Evolutionary conservation across 345 rosid genomes (phyloP).

Genomic region (Citrus unshiu): DNA sequence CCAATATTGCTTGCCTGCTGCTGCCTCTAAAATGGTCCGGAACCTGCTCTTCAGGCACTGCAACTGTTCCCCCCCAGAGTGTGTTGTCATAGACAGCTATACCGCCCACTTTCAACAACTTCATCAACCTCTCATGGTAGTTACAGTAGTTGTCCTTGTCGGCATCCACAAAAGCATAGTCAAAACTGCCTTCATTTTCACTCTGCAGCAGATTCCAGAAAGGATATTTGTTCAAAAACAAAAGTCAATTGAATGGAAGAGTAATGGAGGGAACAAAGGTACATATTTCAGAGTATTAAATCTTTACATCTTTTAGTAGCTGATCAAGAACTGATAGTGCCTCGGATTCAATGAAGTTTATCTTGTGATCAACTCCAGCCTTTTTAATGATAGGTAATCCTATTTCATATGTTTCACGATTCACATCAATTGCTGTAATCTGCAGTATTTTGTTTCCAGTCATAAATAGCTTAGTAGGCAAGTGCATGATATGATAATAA

Average conservation of each 20-base stretch:
- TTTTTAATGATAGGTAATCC: constrained; percentile 56
- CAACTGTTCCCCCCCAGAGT: constrained; percentile 49
- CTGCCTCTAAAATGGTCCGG: constrained; percentile 12
- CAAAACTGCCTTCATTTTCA: constrained; percentile 35
- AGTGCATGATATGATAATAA: too few species aligned
- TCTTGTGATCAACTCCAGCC: constrained; percentile 54
- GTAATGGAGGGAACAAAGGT: background rate
- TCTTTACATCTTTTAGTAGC: constrained; percentile 36
- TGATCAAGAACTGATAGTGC: constrained; percentile 38
- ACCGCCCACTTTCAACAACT: constrained; percentile 55
- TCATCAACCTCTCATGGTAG: constrained; percentile 60
- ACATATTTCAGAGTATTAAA: background rate
- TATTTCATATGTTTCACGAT: constrained; percentile 38
- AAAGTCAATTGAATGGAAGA: background rate
- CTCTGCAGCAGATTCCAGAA: constrained; percentile 21
- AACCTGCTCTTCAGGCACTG: constrained; percentile 22
- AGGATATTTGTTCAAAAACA: background rate
- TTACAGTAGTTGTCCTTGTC: constrained; percentile 43
- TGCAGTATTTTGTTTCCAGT: constrained; percentile 9
- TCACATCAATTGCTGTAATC: constrained; percentile 49
- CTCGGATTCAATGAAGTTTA: constrained; percentile 50
- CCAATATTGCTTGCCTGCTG: constrained; percentile 14
- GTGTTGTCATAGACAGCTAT: constrained; percentile 53
- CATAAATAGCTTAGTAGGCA: too few species aligned
- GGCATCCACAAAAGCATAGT: constrained; percentile 57